Evolutionary conservation across 768 basidiomycete species (phyloP).

Genomic region (Postia placenta): DNA sequence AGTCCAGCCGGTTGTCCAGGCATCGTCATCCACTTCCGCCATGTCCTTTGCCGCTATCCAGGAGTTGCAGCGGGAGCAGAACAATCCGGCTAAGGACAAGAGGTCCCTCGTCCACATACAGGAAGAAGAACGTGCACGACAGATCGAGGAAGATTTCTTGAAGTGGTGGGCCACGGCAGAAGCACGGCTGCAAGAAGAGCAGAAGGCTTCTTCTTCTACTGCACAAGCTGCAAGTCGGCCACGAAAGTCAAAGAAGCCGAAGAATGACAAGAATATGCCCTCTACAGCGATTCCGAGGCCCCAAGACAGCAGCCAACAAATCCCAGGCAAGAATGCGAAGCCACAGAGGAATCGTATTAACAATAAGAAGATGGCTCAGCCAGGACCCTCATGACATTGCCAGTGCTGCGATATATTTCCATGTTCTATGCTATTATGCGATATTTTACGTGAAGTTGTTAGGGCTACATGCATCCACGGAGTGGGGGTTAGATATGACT

Average conservation of each 20-base stretch:
- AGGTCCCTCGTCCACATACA: slow-evolving; percentile 79
- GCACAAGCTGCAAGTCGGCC: not conserved
- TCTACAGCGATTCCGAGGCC: too few species aligned
- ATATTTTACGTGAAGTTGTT: not conserved
- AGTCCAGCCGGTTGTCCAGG: slow-evolving; percentile 37
- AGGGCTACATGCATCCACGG: not conserved
- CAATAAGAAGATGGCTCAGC: too few species aligned
- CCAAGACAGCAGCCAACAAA: too few species aligned
- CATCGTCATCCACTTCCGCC: slow-evolving; percentile 18
- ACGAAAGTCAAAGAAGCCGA: slow-evolving; percentile 9
- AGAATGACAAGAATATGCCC: not conserved
- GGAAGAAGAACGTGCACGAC: slow-evolving; percentile 66
- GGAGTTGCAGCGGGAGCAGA: slow-evolving; percentile 60
- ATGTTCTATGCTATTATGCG: too few species aligned
- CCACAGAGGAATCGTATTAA: too few species aligned
- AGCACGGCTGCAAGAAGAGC: slow-evolving; percentile 54
- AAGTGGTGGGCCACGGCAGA: slow-evolving; percentile 89
- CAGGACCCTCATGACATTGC: not conserved
- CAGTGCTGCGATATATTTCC: too few species aligned
- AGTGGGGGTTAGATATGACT: not conserved
- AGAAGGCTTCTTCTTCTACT: slow-evolving; percentile 8
- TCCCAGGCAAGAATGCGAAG: too few species aligned
- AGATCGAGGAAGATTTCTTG: slow-evolving; percentile 74
- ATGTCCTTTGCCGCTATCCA: slow-evolving; percentile 85
- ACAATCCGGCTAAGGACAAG: slow-evolving; percentile 39